Evolutionary conservation across 208 protist species (phyloP).

Genomic region (Trypanosoma theileri): DNA sequence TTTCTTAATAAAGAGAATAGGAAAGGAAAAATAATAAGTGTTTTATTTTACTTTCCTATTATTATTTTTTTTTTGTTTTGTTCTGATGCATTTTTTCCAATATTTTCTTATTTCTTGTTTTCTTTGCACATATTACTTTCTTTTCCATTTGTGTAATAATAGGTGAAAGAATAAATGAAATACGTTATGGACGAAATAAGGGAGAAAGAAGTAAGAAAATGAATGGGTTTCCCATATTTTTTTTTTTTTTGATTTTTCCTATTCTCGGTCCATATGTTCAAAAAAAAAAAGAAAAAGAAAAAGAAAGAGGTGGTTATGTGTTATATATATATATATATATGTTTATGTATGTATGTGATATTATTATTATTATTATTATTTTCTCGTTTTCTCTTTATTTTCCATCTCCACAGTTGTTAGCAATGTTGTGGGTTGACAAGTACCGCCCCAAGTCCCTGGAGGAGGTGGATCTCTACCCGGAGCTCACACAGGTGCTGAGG

Average conservation of each 20-base stretch:
- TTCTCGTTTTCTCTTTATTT: not conserved
- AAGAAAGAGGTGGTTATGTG: not conserved
- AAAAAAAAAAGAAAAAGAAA: not conserved
- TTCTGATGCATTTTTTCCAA: no score
- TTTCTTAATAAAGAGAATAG: no score
- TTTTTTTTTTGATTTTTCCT: constrained; percentile 7
- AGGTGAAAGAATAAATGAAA: no score
- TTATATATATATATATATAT: not conserved
- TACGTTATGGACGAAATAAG: no score
- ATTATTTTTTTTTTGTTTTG: no score
- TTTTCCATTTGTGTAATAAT: no score
- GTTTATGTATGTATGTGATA: not conserved
- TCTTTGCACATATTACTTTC: no score
- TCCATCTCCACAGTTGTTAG: not conserved
- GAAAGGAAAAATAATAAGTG: no score
- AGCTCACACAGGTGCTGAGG: constrained; percentile 88
- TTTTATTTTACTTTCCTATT: no score
- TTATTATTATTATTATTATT: not conserved
- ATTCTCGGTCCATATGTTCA: no score
- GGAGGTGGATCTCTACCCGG: constrained; percentile 94
- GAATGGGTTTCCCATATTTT: not conserved
- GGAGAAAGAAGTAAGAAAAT: no score
- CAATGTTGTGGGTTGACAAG: constrained; percentile 99
- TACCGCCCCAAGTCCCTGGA: constrained; percentile 97
- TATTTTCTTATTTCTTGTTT: no score